Base-by-base conservation (phyloP, 1,284 basidiomycete species). In the Caloboletus firmus region DNA sequence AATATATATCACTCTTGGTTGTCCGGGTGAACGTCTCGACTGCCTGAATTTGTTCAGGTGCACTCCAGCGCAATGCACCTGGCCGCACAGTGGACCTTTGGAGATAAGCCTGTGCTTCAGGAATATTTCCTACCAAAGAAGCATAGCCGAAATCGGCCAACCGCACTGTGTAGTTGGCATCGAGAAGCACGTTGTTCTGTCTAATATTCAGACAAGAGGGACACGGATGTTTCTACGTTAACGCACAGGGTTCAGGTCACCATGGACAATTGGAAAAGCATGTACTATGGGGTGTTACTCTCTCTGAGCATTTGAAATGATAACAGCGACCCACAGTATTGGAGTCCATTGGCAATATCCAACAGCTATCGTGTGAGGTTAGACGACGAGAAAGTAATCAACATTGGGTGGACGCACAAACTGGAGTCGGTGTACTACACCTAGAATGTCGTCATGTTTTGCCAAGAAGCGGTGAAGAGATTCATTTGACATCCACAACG, bases 141-240 rank as follows among this genome's bases (percentile, higher is more conserved):
- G 59, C 34, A 1, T 34, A 51, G 2, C 59, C 55, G 2, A 60
- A 61, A 37, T 61, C 59, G 0, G n/a, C n/a, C 9, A 64, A 34
- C 18, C 56, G 48, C 1, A 62, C 52, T 3, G n/a, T 55, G 6
- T 44, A 49, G 2, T 62, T 20, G 3, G 4, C 31, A 12, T 64
- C 62, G 1, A 63, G 28, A 13, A 66, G 52, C 1, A 66, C 44
- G 3, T 63, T 63, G n/a, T 54, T 51, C 62, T 63, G 28, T n/a
- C 10, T 7, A 9, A 3, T 7, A 1, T 5, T 49, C 20, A 48
- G 18, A 26, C 1, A 18, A 26, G 11, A 8, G 43, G 4, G 1
- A 18, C 2, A 4, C 5, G 0, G 1, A 15, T 4, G 0, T 32
- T 34, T 17, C 8, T 36, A 17, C 5, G 10, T 12, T 24, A 1